Evolutionary conservation across 2,329 filamentous ascomycete genomes (phyloP).

Genomic region (Calonectria pteridis): DNA sequence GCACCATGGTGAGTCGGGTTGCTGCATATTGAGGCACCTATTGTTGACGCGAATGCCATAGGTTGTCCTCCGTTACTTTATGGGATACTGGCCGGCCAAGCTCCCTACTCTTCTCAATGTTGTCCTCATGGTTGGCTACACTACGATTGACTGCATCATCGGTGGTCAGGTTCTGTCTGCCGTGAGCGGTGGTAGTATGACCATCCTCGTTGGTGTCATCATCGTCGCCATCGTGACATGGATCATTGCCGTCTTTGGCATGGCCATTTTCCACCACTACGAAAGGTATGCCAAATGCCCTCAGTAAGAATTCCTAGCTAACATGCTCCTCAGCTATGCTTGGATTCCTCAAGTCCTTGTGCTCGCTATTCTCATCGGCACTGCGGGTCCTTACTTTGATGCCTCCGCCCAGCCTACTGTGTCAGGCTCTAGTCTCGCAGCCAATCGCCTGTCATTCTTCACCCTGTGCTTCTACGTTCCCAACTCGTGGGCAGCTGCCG

Average conservation of each 20-base stretch:
- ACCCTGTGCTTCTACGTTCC: conserved; percentile 71
- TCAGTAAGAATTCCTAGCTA: neutral
- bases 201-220: conserved; percentile 80
- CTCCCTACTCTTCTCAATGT: conserved; percentile 47
- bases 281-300: conserved; percentile 60
- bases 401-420: conserved; percentile 72
- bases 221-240: conserved; percentile 81
- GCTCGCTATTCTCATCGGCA: conserved; percentile 79
- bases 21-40: neutral
- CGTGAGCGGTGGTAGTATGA: conserved; percentile 73
- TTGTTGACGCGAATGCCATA: conserved; percentile 27
- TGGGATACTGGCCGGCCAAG: conserved; percentile 70
- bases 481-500: conserved; percentile 75
- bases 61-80: conserved; percentile 80
- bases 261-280: conserved; percentile 74
- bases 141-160: conserved; percentile 82
- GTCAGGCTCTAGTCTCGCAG: conserved; percentile 75
- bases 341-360: conserved; percentile 78
- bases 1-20: conserved; percentile 72
- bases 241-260: conserved; percentile 75
- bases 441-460: conserved; percentile 72
- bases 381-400: conserved; percentile 71
- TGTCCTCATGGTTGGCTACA: conserved; percentile 82
- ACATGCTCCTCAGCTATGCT: conserved; percentile 41
- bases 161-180: conserved; percentile 83